phyloP scores from a whole-genome alignment of 2,329 filamentous ascomycete species.

The Colletotrichum tanaceti region DNA sequence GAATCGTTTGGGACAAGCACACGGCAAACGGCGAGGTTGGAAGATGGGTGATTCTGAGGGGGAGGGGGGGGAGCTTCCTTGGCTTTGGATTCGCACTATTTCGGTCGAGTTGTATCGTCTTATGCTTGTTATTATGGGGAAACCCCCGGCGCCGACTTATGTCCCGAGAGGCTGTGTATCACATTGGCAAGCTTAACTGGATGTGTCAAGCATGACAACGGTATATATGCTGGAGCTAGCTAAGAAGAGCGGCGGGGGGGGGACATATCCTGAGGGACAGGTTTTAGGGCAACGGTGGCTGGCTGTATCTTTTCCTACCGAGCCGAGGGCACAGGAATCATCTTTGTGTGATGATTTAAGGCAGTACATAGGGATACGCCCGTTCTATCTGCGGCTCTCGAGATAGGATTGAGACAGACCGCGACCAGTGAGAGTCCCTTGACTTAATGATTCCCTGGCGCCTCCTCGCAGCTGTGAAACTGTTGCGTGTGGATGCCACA shows the following conservation, averaged over 20 bases:
- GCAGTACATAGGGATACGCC: background rate
- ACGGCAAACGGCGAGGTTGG: background rate
- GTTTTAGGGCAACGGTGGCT: background rate
- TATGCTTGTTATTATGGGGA: background rate
- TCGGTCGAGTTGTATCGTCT: background rate
- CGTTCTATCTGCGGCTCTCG: background rate
- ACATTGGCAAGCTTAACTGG: background rate
- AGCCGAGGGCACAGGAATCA: background rate
- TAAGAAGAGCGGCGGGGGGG: no score
- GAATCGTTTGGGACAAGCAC: slow-evolving; percentile 6
- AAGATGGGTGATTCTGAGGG: background rate
- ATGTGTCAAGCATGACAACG: no score
- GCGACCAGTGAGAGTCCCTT: background rate
- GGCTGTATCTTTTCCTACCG: background rate
- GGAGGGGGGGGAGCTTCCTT: no score
- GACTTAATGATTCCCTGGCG: slow-evolving; percentile 5
- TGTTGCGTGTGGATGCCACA: background rate
- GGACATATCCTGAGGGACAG: background rate
- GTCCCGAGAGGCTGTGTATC: no score
- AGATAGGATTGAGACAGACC: background rate
- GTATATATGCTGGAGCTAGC: no score
- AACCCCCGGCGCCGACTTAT: no score
- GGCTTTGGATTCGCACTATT: background rate
- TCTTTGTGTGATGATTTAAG: background rate
- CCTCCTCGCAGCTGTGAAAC: slow-evolving; percentile 16